Evolutionary conservation across 495 filamentous ascomycete genomes (phyloP).

Genomic region (Penicillium chermesinum): DNA sequence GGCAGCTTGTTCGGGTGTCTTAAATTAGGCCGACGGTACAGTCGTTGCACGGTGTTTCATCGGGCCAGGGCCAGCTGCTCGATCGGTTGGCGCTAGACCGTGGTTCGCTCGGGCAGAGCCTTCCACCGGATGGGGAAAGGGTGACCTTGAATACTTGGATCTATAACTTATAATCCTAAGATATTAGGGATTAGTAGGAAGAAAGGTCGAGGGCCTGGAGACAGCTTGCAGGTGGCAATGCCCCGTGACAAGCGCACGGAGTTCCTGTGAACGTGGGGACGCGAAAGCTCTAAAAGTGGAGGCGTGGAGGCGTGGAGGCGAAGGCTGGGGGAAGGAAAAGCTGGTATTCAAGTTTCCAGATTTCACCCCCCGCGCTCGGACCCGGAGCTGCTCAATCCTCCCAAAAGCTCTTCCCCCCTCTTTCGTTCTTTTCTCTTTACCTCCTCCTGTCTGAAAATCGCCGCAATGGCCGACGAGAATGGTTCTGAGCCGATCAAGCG

Average conservation of each 20-base stretch:
- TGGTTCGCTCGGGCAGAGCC: not conserved
- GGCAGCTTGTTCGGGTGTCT: not conserved
- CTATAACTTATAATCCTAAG: no score
- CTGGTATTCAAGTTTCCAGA: slow-evolving; percentile 11
- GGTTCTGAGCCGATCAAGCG: slow-evolving; percentile 42
- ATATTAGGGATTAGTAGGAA: no score
- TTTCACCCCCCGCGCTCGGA: slow-evolving; percentile 11
- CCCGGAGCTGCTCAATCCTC: not conserved
- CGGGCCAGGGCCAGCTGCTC: not conserved
- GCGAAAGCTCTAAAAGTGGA: not conserved
- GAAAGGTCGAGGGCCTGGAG: no score
- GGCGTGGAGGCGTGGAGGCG: not conserved
- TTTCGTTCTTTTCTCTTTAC: slow-evolving; percentile 8
- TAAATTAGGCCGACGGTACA: not conserved
- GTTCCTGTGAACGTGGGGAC: not conserved
- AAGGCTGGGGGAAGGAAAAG: slow-evolving; percentile 4
- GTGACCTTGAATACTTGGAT: no score
- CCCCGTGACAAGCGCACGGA: no score
- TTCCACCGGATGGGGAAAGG: no score
- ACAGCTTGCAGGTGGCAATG: no score
- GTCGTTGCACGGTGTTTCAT: not conserved
- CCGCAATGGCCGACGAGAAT: slow-evolving; percentile 30
- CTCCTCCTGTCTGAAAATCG: not conserved
- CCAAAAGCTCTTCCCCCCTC: slow-evolving; percentile 6
- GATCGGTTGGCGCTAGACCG: not conserved